phyloP scores from a whole-genome alignment of 768 basidiomycete genomes.

The Suillus tomentosus region DNA sequence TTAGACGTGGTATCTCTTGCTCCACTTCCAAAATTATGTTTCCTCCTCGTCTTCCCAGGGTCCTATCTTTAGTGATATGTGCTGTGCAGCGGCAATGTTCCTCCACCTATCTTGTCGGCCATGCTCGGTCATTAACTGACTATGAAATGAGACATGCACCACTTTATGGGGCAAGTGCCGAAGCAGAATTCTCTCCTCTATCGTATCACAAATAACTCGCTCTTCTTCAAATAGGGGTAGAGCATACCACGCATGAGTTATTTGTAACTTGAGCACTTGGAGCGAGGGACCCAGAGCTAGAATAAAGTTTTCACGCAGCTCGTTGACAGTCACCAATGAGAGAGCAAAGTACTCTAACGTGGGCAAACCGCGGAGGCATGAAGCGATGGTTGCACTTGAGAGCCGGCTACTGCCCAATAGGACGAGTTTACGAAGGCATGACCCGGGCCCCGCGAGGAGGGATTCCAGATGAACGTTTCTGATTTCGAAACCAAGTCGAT shows the following conservation, averaged over 20 bases:
- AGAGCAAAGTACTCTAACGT: constrained; percentile 39
- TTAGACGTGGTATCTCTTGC: not conserved
- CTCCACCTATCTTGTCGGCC: constrained; percentile 28
- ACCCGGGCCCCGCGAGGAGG: constrained; percentile 23
- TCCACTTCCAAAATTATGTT: constrained; percentile 7
- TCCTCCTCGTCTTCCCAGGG: constrained; percentile 32
- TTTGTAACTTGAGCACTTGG: constrained; percentile 37
- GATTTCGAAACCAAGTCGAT: constrained; percentile 39
- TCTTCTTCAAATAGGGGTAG: constrained; percentile 34
- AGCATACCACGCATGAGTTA: constrained; percentile 39
- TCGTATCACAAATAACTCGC: constrained; percentile 29
- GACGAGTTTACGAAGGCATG: constrained; percentile 34
- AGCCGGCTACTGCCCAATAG: constrained; percentile 39
- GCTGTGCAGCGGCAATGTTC: constrained; percentile 25
- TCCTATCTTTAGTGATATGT: constrained; percentile 26
- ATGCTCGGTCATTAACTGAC: constrained; percentile 23
- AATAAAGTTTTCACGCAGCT: constrained; percentile 36
- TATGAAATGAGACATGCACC: constrained; percentile 23
- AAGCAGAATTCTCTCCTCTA: constrained; percentile 28
- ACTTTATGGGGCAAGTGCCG: constrained; percentile 13
- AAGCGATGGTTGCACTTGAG: constrained; percentile 29
- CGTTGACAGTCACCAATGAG: constrained; percentile 36
- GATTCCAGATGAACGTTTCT: constrained; percentile 36
- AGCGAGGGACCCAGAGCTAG: constrained; percentile 30
- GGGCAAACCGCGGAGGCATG: constrained; percentile 30